These are phyloP conservation scores for Neoascochyta sp. DNA, from an alignment of 2,329 filamentous ascomycete species.

Conservation along the genomic window DNA sequence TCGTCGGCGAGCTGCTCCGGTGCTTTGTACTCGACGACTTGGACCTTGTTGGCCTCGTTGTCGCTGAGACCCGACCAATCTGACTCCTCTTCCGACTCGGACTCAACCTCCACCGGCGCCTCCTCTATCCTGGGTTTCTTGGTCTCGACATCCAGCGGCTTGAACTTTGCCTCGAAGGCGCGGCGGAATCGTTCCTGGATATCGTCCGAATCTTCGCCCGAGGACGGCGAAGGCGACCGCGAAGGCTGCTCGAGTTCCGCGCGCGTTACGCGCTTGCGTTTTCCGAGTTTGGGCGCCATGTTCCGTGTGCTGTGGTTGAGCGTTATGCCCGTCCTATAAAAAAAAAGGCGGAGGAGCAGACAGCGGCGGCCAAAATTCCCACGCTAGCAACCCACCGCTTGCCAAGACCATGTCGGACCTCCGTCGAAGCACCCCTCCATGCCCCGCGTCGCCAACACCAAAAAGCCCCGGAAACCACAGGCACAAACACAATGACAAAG, in stretches of 20 bases:
- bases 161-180: slow-evolving; percentile 86
- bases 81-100: slow-evolving; percentile 41
- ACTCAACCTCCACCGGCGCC: slow-evolving; percentile 24
- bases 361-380: not conserved
- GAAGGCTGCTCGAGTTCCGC: slow-evolving; percentile 27
- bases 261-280: slow-evolving; percentile 44
- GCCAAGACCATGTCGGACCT: slow-evolving; percentile 16
- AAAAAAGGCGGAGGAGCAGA: slow-evolving; percentile 14
- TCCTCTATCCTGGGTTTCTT: slow-evolving; percentile 26
- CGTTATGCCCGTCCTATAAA: slow-evolving; percentile 1
- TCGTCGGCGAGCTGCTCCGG: slow-evolving; percentile 12
- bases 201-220: slow-evolving; percentile 44
- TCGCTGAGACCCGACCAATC: slow-evolving; percentile 61
- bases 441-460: slow-evolving; percentile 10
- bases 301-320: slow-evolving; percentile 1
- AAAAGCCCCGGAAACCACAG: not conserved
- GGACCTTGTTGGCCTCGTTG: slow-evolving; percentile 40
- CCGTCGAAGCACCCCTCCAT: slow-evolving; percentile 17
- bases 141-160: slow-evolving; percentile 56
- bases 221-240: slow-evolving; percentile 26
- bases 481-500: slow-evolving; percentile 66
- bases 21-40: slow-evolving; percentile 43
- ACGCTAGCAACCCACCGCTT: slow-evolving; percentile 2
- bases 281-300: slow-evolving; percentile 45
- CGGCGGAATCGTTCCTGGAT: slow-evolving; percentile 73